A percentile compares a stretch with the other conserved stretches of the same genome.
These are phyloP conservation scores for Sarcodon sp. DNA, from an alignment of 768 basidiomycete genomes.

Conservation along the genomic window DNA sequence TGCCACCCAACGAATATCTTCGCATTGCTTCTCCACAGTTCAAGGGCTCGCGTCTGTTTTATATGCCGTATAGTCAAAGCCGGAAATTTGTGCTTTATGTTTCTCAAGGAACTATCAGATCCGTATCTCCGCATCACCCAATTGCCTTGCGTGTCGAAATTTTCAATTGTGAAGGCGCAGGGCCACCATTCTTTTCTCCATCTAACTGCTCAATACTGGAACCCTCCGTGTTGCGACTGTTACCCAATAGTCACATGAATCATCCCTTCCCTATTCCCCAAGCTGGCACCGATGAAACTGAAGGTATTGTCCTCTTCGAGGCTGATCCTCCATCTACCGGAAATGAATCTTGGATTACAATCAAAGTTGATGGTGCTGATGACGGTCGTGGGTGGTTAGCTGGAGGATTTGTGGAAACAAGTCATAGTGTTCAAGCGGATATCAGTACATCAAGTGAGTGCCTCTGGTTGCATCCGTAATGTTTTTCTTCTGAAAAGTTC, in stretches of 20 bases:
- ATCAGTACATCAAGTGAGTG: slow-evolving; percentile 1
- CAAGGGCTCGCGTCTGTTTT: neutral
- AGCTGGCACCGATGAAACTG: slow-evolving; percentile 64
- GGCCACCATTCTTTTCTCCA: neutral
- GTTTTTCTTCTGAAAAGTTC: slow-evolving; percentile 15
- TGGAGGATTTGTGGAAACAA: slow-evolving; percentile 32
- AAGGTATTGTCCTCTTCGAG: slow-evolving; percentile 58
- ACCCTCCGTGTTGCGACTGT: slow-evolving; percentile 40
- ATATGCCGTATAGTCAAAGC: slow-evolving; percentile 2
- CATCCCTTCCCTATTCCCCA: slow-evolving; percentile 50
- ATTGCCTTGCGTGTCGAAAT: slow-evolving; percentile 33
- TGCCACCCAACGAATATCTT: slow-evolving; percentile 2
- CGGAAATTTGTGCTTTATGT: slow-evolving; percentile 37
- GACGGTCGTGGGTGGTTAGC: slow-evolving; percentile 50
- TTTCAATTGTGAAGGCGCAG: slow-evolving; percentile 24
- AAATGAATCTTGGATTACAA: slow-evolving; percentile 31
- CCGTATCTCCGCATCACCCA: slow-evolving; percentile 36
- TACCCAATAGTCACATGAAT: slow-evolving; percentile 47
- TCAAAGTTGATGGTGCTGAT: slow-evolving; percentile 31
- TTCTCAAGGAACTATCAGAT: slow-evolving; percentile 40
- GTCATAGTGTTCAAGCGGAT: slow-evolving; percentile 17
- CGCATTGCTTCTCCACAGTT: slow-evolving; percentile 3
- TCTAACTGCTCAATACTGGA: slow-evolving; percentile 9
- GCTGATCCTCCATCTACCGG: slow-evolving; percentile 21
- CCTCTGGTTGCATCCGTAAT: slow-evolving; percentile 19